phyloP scores from a whole-genome alignment of 768 basidiomycete species.

The Lepiota brunneoincarnata region DNA sequence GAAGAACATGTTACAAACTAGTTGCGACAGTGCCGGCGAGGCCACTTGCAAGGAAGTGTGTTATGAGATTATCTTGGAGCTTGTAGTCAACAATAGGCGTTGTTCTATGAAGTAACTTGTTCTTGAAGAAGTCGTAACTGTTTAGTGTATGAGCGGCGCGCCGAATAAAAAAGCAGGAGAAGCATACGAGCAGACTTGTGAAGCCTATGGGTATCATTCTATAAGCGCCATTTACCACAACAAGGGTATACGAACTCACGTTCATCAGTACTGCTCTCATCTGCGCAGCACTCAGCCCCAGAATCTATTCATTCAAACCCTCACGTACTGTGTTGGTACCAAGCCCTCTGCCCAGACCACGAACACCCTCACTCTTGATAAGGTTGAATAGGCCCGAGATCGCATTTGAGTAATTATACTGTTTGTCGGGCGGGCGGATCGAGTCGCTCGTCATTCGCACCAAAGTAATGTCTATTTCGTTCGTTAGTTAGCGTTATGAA shows the following conservation, averaged over 20 bases:
- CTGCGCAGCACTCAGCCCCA: slow-evolving; percentile 15
- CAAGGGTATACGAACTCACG: slow-evolving; percentile 36
- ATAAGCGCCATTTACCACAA: slow-evolving; percentile 11
- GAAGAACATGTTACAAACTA: slow-evolving; percentile 41
- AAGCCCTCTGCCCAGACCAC: slow-evolving; percentile 69
- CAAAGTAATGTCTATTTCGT: slow-evolving; percentile 57
- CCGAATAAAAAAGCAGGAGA: background rate
- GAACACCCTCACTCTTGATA: slow-evolving; percentile 65
- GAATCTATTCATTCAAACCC: slow-evolving; percentile 7
- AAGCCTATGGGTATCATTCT: slow-evolving; percentile 41
- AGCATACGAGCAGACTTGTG: slow-evolving; percentile 82
- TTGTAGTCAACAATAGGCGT: slow-evolving; percentile 58
- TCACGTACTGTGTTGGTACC: slow-evolving; percentile 70
- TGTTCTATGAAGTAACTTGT: slow-evolving; percentile 45
- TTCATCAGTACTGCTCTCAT: slow-evolving; percentile 71
- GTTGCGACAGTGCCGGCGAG: slow-evolving; percentile 76
- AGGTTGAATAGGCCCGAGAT: slow-evolving; percentile 66
- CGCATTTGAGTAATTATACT: slow-evolving; percentile 81
- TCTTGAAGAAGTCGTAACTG: slow-evolving; percentile 80
- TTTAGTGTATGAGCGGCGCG: background rate
- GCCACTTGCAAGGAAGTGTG: slow-evolving; percentile 68
- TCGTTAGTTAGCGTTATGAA: slow-evolving; percentile 1
- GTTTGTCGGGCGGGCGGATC: slow-evolving; percentile 66
- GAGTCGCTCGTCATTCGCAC: slow-evolving; percentile 90
- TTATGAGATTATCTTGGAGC: slow-evolving; percentile 59